A percentile compares a stretch with the other conserved stretches of the same genome.
Evolutionary conservation across 2,329 filamentous ascomycete species (phyloP).

Genomic region (Phaeosphaeriaceae sp.): DNA sequence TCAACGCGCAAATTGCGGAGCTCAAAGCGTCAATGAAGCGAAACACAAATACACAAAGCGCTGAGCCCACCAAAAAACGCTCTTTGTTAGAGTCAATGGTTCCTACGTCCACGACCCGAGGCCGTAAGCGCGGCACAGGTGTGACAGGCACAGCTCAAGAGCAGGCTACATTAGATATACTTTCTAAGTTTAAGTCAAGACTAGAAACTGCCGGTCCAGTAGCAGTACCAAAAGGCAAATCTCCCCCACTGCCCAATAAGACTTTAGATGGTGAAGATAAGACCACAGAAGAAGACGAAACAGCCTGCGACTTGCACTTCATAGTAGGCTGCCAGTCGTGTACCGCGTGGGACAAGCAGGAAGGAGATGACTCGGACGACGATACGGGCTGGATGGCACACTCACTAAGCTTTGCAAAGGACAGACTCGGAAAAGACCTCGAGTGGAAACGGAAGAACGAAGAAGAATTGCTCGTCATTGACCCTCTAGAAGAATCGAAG

Average conservation of each 20-base stretch:
- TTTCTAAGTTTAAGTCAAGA: constrained; percentile 81
- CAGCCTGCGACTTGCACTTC: constrained; percentile 90
- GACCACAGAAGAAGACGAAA: constrained; percentile 45
- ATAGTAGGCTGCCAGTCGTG: constrained; percentile 95
- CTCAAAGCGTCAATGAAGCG: constrained; percentile 83
- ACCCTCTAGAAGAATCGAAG: constrained; percentile 82
- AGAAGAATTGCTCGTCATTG: constrained; percentile 90
- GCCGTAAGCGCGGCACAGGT: constrained; percentile 71
- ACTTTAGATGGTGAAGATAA: constrained; percentile 16
- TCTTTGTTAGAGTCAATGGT: constrained; percentile 76
- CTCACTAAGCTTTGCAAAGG: constrained; percentile 82
- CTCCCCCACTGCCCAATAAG: constrained; percentile 24
- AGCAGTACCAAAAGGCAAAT: constrained; percentile 46
- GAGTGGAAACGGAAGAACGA: constrained; percentile 90
- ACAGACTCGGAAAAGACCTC: constrained; percentile 87
- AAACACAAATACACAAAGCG: constrained; percentile 49
- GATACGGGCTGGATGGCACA: constrained; percentile 84
- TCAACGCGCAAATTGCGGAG: constrained; percentile 80
- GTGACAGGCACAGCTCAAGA: constrained; percentile 58
- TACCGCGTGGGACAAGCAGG: constrained; percentile 78
- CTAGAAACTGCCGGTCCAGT: constrained; percentile 58
- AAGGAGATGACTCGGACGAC: constrained; percentile 63
- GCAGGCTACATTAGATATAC: constrained; percentile 65
- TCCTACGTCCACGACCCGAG: constrained; percentile 71
- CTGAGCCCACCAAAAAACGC: constrained; percentile 55